phyloP scores from a whole-genome alignment of 208 protist species.

The Naegleria fowleri region DNA sequence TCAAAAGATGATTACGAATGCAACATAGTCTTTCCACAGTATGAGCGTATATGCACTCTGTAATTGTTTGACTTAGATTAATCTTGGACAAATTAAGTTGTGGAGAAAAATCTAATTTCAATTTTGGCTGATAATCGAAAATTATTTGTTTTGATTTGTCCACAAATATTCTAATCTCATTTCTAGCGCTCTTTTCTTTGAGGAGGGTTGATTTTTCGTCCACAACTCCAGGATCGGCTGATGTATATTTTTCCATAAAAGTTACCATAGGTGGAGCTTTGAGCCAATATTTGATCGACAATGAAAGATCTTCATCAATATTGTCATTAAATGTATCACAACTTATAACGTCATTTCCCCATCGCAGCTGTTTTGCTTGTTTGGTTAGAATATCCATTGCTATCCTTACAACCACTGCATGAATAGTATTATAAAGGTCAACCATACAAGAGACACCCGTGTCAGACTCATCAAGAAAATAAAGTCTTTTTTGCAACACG shows the following conservation, averaged over 20 bases:
- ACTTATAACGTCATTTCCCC: background rate
- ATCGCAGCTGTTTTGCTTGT: background rate
- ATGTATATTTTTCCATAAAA: background rate
- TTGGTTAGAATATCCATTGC: slow-evolving; percentile 3
- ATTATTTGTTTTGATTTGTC: background rate
- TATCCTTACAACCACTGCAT: background rate
- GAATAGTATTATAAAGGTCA: background rate
- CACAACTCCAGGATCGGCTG: background rate
- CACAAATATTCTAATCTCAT: slow-evolving; percentile 4
- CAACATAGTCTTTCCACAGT: background rate
- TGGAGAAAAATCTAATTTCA: background rate
- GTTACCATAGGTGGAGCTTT: background rate
- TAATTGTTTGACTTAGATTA: background rate
- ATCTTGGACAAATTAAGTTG: background rate
- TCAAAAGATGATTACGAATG: background rate
- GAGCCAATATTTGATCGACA: background rate
- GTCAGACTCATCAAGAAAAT: slow-evolving; percentile 9
- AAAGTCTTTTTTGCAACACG: slow-evolving; percentile 15
- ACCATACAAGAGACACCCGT: background rate
- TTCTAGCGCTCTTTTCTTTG: background rate
- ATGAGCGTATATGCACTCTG: background rate
- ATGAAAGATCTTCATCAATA: background rate
- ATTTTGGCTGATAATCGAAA: background rate
- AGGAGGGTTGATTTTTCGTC: background rate
- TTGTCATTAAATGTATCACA: slow-evolving; percentile 8